Conservation (phyloP, 352 stramenopile species). For the Globisporangium polare region DNA sequence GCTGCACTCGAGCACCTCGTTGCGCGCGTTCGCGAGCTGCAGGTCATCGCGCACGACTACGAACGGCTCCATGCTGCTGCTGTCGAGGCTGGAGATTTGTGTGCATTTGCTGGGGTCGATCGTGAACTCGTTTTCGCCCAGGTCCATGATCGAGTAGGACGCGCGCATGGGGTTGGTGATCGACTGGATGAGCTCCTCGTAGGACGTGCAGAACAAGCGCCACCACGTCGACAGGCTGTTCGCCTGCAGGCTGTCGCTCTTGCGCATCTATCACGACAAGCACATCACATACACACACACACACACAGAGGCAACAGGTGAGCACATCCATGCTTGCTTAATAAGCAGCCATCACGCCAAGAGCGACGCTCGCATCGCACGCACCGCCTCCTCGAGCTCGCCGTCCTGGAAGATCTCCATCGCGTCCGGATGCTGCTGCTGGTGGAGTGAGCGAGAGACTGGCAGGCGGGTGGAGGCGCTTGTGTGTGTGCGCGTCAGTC, state of each 20-base stretch:
- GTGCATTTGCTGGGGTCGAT: slow-evolving; percentile 6
- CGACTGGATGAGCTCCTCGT: slow-evolving; percentile 71
- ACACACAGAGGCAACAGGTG: neutral
- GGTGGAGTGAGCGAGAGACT: too few relatives aligned
- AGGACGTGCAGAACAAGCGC: slow-evolving; percentile 67
- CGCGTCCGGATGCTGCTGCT: neutral
- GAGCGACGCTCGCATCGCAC: slow-evolving; percentile 5
- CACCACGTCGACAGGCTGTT: slow-evolving; percentile 58
- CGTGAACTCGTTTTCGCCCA: slow-evolving; percentile 31
- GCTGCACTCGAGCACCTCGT: slow-evolving; percentile 60
- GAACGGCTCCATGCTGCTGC: slow-evolving; percentile 7
- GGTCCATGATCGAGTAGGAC: slow-evolving; percentile 47
- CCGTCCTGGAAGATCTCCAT: slow-evolving; percentile 85
- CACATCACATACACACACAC: neutral
- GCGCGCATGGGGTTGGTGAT: slow-evolving; percentile 60
- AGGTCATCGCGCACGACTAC: slow-evolving; percentile 52
- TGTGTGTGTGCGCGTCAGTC: neutral
- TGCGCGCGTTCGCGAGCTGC: slow-evolving; percentile 41
- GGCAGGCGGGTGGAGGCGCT: too few relatives aligned
- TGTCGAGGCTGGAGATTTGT: neutral
- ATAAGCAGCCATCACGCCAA: neutral
- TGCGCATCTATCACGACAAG: slow-evolving; percentile 37
- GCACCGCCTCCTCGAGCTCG: slow-evolving; percentile 72
- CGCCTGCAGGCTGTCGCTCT: slow-evolving; percentile 41
- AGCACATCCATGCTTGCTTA: neutral